Base-by-base conservation (phyloP, 345 rosid genomes). In the Salix suchowensis region DNA sequence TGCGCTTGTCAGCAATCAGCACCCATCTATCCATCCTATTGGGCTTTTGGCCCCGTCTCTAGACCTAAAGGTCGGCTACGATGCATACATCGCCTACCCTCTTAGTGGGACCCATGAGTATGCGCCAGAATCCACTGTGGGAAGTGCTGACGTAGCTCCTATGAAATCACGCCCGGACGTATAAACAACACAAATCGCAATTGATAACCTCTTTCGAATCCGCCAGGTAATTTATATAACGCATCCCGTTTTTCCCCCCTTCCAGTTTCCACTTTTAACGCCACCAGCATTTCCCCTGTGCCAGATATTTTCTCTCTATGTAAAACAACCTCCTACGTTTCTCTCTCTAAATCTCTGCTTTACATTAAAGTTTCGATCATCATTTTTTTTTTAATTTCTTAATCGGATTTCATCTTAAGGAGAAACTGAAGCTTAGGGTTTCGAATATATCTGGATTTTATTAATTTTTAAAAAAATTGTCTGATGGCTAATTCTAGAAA, bases 401-500 rank as follows among this genome's bases (percentile, higher is more conserved):
- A 48, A 67, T 74, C 48, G 15, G 55, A 3, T 42, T 11, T 18
- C 19, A 28, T 13, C 21, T 28, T 3, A 7, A 21, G 39, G 11
- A 6, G 15, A 37, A 8, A 36, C 44, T 68, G 65, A 66, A 65
- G 36, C 14, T 69, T 73, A 64, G 81, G 66, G 78, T 80, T 79
- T 62, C 65, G 66, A 70, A 42, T 76, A 54, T 68, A 2, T 32
- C 65, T 44, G 26, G 24, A 30, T 15, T 65, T 16, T 24, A 44
- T 42, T 70, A 62, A 58, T 78, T 65, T 58, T 68, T 46, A 1
- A 64, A 39, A 39, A 67, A 74, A 60, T 84, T 74, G 28, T n/a
- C 64, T 7, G 64, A 94, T 94, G 97, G 77, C 88, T 71, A 80
- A 86, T 83, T 74, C 90, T 75, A 75, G 84, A 76, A 82, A 83